Evolutionary conservation across 2,329 filamentous ascomycete species (phyloP).

Genomic region (Aspergillus glaucus): DNA sequence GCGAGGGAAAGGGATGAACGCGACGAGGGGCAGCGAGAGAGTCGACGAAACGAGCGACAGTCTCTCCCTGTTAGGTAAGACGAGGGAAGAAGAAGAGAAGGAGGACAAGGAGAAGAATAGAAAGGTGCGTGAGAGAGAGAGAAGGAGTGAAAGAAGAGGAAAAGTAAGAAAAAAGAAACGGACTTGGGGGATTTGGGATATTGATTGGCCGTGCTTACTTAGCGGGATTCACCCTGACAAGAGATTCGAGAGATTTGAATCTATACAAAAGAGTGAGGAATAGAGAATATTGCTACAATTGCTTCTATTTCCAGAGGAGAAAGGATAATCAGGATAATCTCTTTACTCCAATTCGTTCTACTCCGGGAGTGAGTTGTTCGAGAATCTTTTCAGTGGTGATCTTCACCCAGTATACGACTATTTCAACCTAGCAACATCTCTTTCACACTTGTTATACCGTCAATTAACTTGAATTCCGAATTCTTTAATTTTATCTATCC

Average conservation of each 20-base stretch:
- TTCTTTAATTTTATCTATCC: too few species aligned
- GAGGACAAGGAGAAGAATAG: conserved; percentile 4
- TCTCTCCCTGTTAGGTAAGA: not conserved
- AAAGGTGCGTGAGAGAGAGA: conserved; percentile 2
- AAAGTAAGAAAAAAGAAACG: not conserved
- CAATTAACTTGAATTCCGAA: too few species aligned
- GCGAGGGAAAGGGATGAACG: not conserved
- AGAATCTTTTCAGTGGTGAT: not conserved
- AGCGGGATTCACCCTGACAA: conserved; percentile 1
- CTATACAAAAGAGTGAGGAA: too few species aligned
- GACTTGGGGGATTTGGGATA: not conserved
- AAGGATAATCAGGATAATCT: too few species aligned
- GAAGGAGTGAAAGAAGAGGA: not conserved
- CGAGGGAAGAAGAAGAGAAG: conserved; percentile 1
- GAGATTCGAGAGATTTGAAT: not conserved
- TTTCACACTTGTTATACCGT: not conserved
- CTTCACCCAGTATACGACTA: not conserved
- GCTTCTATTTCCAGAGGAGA: not conserved
- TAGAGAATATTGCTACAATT: not conserved
- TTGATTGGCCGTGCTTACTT: not conserved
- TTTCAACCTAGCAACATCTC: not conserved
- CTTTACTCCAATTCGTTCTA: too few species aligned
- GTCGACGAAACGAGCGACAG: not conserved
- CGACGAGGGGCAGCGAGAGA: not conserved
- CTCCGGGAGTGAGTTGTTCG: not conserved